Conservation (phyloP, 768 basidiomycete species). For the Rhizopogon salebrosus region DNA sequence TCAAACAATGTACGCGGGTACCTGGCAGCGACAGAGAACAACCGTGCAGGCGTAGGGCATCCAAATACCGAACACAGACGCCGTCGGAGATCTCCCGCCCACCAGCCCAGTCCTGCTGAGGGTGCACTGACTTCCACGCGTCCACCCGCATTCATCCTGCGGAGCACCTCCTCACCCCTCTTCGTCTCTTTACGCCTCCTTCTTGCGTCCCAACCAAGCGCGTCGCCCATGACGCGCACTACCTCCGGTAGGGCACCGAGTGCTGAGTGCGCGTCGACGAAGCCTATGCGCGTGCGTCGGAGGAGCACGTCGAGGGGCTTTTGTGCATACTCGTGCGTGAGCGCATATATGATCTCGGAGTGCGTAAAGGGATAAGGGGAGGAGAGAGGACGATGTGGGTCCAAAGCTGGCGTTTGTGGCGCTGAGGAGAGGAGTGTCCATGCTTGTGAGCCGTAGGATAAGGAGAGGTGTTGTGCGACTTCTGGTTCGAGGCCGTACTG, state of each 20-base stretch:
- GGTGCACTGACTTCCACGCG: conserved; percentile 8
- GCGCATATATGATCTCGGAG: conserved; percentile 79
- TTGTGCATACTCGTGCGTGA: conserved; percentile 85
- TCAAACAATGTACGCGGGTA: conserved; percentile 53
- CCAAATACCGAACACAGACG: neutral
- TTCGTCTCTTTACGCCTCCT: conserved; percentile 57
- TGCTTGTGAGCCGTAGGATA: conserved; percentile 92
- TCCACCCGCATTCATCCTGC: conserved; percentile 64
- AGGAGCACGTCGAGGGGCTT: conserved; percentile 93
- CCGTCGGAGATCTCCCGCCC: neutral
- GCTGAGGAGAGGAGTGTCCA: conserved; percentile 85
- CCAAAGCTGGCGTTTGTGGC: conserved; percentile 74
- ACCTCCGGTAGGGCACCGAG: conserved; percentile 81
- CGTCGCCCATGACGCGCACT: conserved; percentile 86
- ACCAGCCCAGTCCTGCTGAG: conserved; percentile 16
- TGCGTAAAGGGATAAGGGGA: conserved; percentile 68
- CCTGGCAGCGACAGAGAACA: conserved; percentile 12
- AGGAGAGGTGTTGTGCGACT: conserved; percentile 89
- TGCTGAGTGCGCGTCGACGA: conserved; percentile 86
- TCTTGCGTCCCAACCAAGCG: conserved; percentile 68
- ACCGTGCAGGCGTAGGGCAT: neutral
- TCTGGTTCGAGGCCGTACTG: conserved; percentile 89
- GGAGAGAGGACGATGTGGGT: conserved; percentile 76
- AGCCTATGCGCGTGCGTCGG: conserved; percentile 87
- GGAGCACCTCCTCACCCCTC: conserved; percentile 60